phyloP scores from a whole-genome alignment of 192 early-diverging fungal genomes.

The Coemansia sp. region DNA sequence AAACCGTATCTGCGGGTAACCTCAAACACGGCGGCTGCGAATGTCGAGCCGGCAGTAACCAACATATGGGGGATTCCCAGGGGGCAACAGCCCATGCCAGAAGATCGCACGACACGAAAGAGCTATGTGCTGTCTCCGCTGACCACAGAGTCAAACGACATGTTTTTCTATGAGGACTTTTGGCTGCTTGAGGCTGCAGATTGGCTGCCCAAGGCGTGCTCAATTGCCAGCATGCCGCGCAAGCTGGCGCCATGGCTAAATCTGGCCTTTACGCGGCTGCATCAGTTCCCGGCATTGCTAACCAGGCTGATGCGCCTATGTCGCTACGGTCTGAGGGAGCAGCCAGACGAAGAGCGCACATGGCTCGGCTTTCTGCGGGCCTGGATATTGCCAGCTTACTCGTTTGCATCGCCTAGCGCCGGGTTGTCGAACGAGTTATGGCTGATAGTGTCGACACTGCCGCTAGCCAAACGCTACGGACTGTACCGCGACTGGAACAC shows the following conservation, averaged over 20 bases:
- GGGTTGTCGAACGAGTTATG: slow-evolving; percentile 50
- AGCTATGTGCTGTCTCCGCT: slow-evolving; percentile 31
- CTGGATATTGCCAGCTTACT: slow-evolving; percentile 48
- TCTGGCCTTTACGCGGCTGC: slow-evolving; percentile 33
- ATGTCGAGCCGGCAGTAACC: not conserved
- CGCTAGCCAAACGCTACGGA: slow-evolving; percentile 28
- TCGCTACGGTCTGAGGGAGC: slow-evolving; percentile 18
- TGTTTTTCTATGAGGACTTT: slow-evolving; percentile 49
- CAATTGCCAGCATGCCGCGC: slow-evolving; percentile 22
- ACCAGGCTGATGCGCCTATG: slow-evolving; percentile 42
- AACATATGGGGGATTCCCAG: slow-evolving; percentile 14
- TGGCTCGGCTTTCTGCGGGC: slow-evolving; percentile 39
- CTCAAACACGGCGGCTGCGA: too few species aligned
- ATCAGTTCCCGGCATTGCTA: slow-evolving; percentile 22
- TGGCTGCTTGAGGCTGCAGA: slow-evolving; percentile 34
- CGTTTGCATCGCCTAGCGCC: slow-evolving; percentile 28
- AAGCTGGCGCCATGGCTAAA: slow-evolving; percentile 48
- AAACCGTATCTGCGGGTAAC: slow-evolving; percentile 8
- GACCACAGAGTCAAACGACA: slow-evolving; percentile 19
- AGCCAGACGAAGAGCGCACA: slow-evolving; percentile 1
- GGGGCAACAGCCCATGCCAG: not conserved
- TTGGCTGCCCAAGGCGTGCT: slow-evolving; percentile 10
- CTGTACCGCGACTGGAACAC: slow-evolving; percentile 37
- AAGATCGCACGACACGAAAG: not conserved
- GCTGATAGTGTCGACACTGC: slow-evolving; percentile 31